Evolutionary conservation across 1,284 basidiomycete genomes (phyloP).

Genomic region (Trichosporon sp.): DNA sequence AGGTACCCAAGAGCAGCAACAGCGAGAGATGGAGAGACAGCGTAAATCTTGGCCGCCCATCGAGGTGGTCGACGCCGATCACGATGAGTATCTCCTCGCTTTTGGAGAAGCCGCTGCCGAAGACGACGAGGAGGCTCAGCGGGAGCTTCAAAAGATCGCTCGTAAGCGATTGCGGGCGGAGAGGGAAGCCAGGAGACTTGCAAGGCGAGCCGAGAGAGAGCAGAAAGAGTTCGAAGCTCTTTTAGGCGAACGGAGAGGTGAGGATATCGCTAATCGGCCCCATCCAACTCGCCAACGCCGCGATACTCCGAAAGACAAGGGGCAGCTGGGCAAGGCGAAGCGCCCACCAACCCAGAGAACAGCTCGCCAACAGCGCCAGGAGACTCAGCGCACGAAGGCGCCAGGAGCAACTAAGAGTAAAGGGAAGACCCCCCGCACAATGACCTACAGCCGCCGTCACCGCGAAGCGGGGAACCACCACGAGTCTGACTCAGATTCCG

Average conservation of each 20-base stretch:
- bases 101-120: conserved; percentile 32
- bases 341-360: neutral
- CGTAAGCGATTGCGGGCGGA: conserved; percentile 23
- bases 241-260: conserved; percentile 9
- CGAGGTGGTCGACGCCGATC: conserved; percentile 30
- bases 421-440: neutral
- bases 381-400: neutral
- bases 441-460: conserved; percentile 13
- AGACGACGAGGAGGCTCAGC: conserved; percentile 19
- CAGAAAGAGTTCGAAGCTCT: conserved; percentile 28
- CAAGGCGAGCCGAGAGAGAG: conserved; percentile 23
- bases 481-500: neutral
- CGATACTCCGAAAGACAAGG: neutral
- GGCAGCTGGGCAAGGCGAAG: neutral
- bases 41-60: conserved; percentile 12
- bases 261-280: neutral
- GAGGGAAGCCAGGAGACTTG: conserved; percentile 23
- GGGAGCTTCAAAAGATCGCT: conserved; percentile 32
- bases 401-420: neutral
- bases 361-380: neutral
- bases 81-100: conserved; percentile 36
- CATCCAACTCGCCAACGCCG: neutral
- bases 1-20: conserved; percentile 24
- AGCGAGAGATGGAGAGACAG: neutral
- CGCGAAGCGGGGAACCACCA: neutral